Evolutionary conservation across 371 early-diverging fungal genomes (phyloP), one percentile per base, ranked within the genome.

Genomic region (Haplosporangium sp.): DNA sequence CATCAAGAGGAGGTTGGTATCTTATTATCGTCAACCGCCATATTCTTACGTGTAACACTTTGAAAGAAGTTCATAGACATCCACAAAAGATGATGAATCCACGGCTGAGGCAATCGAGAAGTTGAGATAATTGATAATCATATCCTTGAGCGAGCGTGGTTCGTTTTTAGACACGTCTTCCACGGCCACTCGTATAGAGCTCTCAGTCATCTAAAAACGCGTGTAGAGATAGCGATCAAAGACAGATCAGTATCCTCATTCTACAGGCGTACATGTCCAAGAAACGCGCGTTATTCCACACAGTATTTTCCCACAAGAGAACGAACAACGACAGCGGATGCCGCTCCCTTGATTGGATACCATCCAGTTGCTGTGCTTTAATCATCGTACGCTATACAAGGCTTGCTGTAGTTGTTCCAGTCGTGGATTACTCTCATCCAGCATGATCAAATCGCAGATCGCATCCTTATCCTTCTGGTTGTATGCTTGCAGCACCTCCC

Each of bases 61-160:
- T 11, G 73, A 64, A 10, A 79, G 21, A 10, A 58, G 57, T 20
- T 69, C 80, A 23, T 79, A 79, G 12, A 79, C 63, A 0, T 69
- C 73, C 10, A 53, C 59, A 6, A 55, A 48, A 5, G 58, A 23
- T n/a, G 68, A 62, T 14, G 52, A 51, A 10, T 68, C 69, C 51
- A 72, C 43, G 1, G 54, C 62, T 2, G 73, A 68, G 12, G 68
- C 62, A n/a, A 79, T 68, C 6, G 68, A 65, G 29, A 72, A 79
- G 16, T 55, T 36, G 13, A 79, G 63, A 7, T 69, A 79, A 55
- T 69, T 64, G 54, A 66, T 43, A 47, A 68, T 61, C 9, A 79
- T 46, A 13, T 73, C 69, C 48, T 51, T 64, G 36, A 73, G 59
- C 0, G 52, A 51, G 7, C 73, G 59, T 4, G 64, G 58, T 1